These are phyloP conservation scores for Ophiostoma australiae DNA, from an alignment of 2,329 filamentous ascomycete genomes.

Conservation along the genomic window DNA sequence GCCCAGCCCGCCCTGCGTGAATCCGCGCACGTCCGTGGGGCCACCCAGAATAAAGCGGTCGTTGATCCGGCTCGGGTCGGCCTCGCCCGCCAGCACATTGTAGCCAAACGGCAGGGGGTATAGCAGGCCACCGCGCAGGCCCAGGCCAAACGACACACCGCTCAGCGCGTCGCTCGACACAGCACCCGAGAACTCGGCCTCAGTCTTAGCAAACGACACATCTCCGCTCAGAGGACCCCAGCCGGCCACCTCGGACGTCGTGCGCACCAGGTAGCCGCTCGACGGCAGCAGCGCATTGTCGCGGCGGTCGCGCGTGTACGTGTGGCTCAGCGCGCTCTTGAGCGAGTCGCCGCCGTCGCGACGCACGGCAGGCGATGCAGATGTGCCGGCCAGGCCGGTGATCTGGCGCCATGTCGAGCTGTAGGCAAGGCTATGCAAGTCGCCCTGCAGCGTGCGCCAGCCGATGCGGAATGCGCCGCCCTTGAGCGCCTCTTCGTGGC, in stretches of 20 bases:
- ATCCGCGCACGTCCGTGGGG: conserved; percentile 89
- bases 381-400: conserved; percentile 63
- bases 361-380: conserved; percentile 75
- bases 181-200: conserved; percentile 74
- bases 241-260: conserved; percentile 78
- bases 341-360: conserved; percentile 78
- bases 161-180: conserved; percentile 59
- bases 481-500: conserved; percentile 82
- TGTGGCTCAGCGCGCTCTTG: conserved; percentile 38
- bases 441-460: conserved; percentile 55
- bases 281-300: conserved; percentile 82
- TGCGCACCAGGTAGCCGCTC: conserved; percentile 73
- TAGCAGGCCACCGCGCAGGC: conserved; percentile 74
- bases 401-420: conserved; percentile 82
- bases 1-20: conserved; percentile 82
- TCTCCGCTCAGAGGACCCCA: conserved; percentile 79
- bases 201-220: conserved; percentile 90
- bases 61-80: conserved; percentile 73
- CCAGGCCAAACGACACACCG: conserved; percentile 76
- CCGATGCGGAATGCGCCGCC: conserved; percentile 71
- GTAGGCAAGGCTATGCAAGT: conserved; percentile 74
- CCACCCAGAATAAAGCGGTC: conserved; percentile 94
- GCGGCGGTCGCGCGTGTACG: conserved; percentile 60
- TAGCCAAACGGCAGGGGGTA: conserved; percentile 71
- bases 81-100: conserved; percentile 43